Evolutionary conservation across 305 asterid genomes (phyloP).

Genomic region (Withania somnifera): DNA sequence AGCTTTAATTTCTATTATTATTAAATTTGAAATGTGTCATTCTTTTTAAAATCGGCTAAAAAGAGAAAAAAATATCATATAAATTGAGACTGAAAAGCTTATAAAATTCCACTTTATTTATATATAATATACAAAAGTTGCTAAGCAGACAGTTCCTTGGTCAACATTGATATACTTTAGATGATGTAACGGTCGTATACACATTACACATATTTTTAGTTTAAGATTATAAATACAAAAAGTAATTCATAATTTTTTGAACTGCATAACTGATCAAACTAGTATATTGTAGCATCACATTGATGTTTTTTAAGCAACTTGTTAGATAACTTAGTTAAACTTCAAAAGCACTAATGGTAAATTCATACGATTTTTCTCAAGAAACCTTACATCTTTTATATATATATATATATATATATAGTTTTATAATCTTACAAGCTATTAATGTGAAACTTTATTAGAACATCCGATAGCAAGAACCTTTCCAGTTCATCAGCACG

Average conservation of each 20-base stretch:
- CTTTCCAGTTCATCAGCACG: constrained; percentile 28
- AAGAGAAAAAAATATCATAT: too few species aligned
- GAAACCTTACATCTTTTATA: background rate
- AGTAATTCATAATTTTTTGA: background rate
- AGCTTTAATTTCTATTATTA: background rate
- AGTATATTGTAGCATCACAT: background rate
- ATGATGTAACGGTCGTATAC: background rate
- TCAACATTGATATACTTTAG: background rate
- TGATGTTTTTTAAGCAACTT: background rate
- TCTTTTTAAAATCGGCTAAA: too few species aligned
- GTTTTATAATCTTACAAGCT: background rate
- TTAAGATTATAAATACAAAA: background rate
- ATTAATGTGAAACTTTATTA: background rate
- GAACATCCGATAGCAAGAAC: constrained; percentile 10
- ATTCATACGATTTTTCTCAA: background rate
- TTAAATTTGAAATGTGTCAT: too few species aligned
- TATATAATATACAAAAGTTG: background rate
- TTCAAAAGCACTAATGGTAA: background rate
- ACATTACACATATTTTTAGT: background rate
- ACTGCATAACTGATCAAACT: background rate
- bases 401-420: background rate
- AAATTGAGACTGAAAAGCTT: too few species aligned
- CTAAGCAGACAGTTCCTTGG: background rate
- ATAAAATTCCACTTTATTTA: background rate
- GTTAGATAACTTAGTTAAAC: background rate